Percentiles rank a stretch among this genome's conserved stretches.
Conservation (phyloP, 768 basidiomycete genomes). For the Strobilomyces dryophilus region DNA sequence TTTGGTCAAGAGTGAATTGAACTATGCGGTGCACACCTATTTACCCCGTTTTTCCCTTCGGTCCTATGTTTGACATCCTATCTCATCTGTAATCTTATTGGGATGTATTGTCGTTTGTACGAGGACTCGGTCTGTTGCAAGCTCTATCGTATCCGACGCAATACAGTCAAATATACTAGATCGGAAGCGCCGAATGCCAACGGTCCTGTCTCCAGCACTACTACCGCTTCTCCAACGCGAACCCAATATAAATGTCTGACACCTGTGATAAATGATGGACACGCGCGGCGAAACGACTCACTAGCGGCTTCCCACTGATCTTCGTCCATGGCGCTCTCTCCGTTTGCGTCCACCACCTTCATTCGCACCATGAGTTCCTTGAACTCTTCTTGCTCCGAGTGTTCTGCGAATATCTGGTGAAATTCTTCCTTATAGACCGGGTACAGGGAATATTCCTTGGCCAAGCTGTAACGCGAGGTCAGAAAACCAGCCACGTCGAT, state of each 20-base stretch:
- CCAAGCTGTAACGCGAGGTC: slow-evolving; percentile 53
- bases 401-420: slow-evolving; percentile 81
- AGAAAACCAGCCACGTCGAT: slow-evolving; percentile 5
- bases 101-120: slow-evolving; percentile 16
- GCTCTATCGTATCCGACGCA: slow-evolving; percentile 4
- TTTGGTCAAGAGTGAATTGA: slow-evolving; percentile 88
- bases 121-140: background rate
- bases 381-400: slow-evolving; percentile 77
- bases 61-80: slow-evolving; percentile 18
- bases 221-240: slow-evolving; percentile 76
- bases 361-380: slow-evolving; percentile 80
- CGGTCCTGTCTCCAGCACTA: background rate
- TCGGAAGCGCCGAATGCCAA: background rate
- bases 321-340: slow-evolving; percentile 89
- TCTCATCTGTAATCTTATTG: slow-evolving; percentile 30
- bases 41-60: slow-evolving; percentile 7
- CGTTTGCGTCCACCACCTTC: slow-evolving; percentile 84
- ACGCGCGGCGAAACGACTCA: slow-evolving; percentile 40
- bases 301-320: slow-evolving; percentile 99
- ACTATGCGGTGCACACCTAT: slow-evolving; percentile 8
- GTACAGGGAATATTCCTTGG: slow-evolving; percentile 72
- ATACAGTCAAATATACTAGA: slow-evolving; percentile 2
- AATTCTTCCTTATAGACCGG: slow-evolving; percentile 84
- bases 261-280: slow-evolving; percentile 4
- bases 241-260: slow-evolving; percentile 89